phyloP scores from a whole-genome alignment of 345 rosid species.

The Eucalyptus erythrocorys region DNA sequence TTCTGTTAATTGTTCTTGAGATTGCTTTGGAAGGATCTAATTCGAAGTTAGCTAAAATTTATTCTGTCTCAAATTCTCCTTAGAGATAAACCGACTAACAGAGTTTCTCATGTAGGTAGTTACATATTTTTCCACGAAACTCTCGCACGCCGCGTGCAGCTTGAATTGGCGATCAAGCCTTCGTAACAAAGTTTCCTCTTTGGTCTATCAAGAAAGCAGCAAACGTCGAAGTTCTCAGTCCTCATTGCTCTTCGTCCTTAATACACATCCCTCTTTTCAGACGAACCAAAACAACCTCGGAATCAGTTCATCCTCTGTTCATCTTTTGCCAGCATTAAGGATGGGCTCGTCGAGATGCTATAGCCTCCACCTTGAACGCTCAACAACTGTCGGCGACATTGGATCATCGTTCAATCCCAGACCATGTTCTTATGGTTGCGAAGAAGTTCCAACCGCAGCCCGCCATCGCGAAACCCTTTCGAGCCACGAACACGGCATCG shows the following conservation, averaged over 20 bases:
- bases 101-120: neutral
- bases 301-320: neutral
- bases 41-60: no score
- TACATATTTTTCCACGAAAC: neutral
- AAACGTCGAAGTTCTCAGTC: neutral
- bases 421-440: neutral
- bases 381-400: neutral
- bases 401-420: neutral
- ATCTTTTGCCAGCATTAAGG: neutral
- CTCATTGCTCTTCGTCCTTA: neutral
- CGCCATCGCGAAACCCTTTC: neutral
- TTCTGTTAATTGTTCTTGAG: neutral
- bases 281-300: neutral
- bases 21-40: neutral
- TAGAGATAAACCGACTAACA: neutral
- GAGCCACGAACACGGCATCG: accelerated
- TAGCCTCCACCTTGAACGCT: neutral
- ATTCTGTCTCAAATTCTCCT: neutral
- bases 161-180: neutral
- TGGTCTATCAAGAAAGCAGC: neutral
- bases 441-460: neutral
- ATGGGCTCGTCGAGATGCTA: neutral
- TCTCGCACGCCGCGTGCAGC: neutral
- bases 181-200: neutral
- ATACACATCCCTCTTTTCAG: neutral